phyloP scores from a whole-genome alignment of 139 green algal genomes.

The Tetratostichococcus sp. region DNA sequence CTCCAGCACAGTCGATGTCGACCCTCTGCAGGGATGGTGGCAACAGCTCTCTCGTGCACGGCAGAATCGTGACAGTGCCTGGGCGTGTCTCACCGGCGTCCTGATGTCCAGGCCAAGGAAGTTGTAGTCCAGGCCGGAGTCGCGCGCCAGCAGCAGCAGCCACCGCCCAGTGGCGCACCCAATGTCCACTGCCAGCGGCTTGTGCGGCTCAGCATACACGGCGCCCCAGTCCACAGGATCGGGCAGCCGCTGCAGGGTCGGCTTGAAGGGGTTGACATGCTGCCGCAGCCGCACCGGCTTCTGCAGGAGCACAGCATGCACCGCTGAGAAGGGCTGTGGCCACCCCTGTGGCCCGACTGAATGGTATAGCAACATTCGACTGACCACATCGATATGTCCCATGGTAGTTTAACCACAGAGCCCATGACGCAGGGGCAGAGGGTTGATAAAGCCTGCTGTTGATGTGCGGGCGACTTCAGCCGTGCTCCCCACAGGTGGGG shows the following conservation, averaged over 20 bases:
- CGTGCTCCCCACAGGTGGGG: neutral
- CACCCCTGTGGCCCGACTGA: too few relatives aligned
- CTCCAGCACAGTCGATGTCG: too few relatives aligned
- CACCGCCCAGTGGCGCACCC: slow-evolving; percentile 81
- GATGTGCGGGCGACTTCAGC: neutral
- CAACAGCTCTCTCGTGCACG: too few relatives aligned
- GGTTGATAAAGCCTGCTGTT: neutral
- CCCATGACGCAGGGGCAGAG: neutral
- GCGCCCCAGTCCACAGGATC: slow-evolving; percentile 45
- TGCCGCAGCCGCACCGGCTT: slow-evolving; percentile 54
- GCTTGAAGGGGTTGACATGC: slow-evolving; percentile 79
- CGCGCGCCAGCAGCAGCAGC: slow-evolving; percentile 45
- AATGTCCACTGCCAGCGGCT: slow-evolving; percentile 77
- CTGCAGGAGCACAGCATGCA: too few relatives aligned
- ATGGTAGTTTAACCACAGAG: neutral
- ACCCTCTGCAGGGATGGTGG: too few relatives aligned
- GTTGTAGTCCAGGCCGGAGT: slow-evolving; percentile 46
- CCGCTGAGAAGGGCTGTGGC: too few relatives aligned
- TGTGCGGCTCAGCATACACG: slow-evolving; percentile 43
- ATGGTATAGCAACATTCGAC: too few relatives aligned
- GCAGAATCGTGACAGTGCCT: neutral
- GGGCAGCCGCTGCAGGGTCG: slow-evolving; percentile 12
- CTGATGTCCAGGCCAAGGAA: slow-evolving; percentile 84
- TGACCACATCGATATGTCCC: neutral
- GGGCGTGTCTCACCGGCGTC: slow-evolving; percentile 22